phyloP scores from a whole-genome alignment of 2,329 filamentous ascomycete genomes.

The Epichloe typhina region DNA sequence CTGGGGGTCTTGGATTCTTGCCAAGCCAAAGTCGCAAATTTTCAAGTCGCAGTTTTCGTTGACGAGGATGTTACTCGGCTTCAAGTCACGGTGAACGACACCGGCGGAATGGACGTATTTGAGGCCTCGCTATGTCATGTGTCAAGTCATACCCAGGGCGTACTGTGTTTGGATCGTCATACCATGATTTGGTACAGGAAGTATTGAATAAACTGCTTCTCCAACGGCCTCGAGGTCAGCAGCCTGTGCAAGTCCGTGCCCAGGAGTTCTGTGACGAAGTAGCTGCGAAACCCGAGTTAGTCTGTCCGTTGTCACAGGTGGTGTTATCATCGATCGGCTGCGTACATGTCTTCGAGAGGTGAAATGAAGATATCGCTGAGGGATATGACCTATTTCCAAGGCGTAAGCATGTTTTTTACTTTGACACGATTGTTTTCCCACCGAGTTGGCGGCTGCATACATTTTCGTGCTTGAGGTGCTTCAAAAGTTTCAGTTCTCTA shows the following conservation, averaged over 20 bases:
- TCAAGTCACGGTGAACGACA: conserved; percentile 93
- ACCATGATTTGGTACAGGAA: conserved; percentile 99
- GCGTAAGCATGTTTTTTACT: conserved; percentile 1
- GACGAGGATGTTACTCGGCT: conserved; percentile 97
- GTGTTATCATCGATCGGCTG: conserved; percentile 6
- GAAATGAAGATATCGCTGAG: conserved; percentile 99
- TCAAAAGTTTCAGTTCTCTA: conserved; percentile 90
- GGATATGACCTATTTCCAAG: conserved; percentile 64
- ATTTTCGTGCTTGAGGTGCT: conserved; percentile 95
- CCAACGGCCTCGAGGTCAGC: conserved; percentile 84
- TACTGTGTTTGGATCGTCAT: conserved; percentile 8
- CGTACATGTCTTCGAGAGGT: conserved; percentile 93
- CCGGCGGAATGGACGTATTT: conserved; percentile 99
- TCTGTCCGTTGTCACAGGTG: conserved; percentile 5
- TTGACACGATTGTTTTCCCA: background rate
- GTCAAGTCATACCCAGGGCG: conserved; percentile 7
- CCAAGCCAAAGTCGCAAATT: conserved; percentile 97
- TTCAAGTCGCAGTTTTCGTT: conserved; percentile 99
- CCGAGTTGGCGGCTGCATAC: conserved; percentile 32
- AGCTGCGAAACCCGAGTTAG: conserved; percentile 38
- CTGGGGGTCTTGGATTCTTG: conserved; percentile 95
- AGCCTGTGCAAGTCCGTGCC: conserved; percentile 94
- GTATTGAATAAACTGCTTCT: conserved; percentile 99
- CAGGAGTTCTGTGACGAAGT: conserved; percentile 95
- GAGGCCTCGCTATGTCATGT: conserved; percentile 58